phyloP scores from a whole-genome alignment of 495 filamentous ascomycete genomes.

The Aspergillus affinis region DNA sequence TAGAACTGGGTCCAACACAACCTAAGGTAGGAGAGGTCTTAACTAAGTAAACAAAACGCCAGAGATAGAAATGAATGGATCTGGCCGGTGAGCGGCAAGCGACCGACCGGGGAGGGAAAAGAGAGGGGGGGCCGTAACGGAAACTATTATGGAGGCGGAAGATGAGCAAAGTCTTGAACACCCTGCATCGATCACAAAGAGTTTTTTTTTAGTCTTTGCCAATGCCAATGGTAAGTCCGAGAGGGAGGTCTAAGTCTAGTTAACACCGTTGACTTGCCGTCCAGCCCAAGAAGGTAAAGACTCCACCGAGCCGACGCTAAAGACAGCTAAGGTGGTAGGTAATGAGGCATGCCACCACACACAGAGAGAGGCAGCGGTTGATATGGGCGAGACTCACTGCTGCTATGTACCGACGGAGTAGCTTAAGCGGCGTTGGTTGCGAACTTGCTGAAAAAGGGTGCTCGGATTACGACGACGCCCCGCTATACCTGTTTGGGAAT shows the following conservation, averaged over 20 bases:
- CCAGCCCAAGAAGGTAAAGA: constrained; percentile 16
- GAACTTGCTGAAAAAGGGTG: constrained; percentile 7
- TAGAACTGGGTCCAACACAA: no score
- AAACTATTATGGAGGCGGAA: constrained; percentile 20
- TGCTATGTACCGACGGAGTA: no score
- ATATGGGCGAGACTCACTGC: background rate
- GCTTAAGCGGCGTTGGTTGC: background rate
- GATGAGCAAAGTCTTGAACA: constrained; percentile 24
- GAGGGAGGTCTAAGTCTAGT: constrained; percentile 4
- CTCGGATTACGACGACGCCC: constrained; percentile 21
- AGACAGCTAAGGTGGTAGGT: constrained; percentile 20
- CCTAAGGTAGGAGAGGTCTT: no score
- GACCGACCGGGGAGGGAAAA: constrained; percentile 8
- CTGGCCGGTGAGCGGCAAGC: constrained; percentile 18
- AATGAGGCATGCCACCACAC: constrained; percentile 13
- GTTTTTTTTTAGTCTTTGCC: constrained; percentile 10
- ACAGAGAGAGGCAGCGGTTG: constrained; percentile 3
- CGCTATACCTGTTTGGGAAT: constrained; percentile 17
- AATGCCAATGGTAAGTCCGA: constrained; percentile 26
- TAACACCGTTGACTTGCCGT: constrained; percentile 25
- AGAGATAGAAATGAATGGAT: background rate
- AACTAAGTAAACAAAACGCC: no score
- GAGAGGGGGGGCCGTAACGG: background rate
- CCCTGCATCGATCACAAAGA: constrained; percentile 41
- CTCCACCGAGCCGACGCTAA: constrained; percentile 17